Base-by-base conservation (phyloP, 306 rosid species). In the Cucumis hystrix region DNA sequence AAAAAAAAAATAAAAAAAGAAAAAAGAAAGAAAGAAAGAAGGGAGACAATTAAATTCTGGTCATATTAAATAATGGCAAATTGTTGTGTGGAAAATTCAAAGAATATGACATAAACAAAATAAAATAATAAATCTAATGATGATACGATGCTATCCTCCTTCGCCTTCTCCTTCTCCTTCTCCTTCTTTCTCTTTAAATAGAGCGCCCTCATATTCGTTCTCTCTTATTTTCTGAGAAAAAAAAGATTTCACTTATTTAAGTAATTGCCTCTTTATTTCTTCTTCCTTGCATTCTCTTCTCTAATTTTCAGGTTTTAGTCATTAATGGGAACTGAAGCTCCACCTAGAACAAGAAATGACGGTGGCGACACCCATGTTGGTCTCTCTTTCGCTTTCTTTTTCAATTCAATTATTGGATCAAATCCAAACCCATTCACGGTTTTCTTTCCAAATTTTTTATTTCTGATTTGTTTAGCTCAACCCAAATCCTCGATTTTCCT, bases 301-400 rank as follows among this genome's bases (percentile, higher is more conserved):
- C 2, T 8, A 18, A 18, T 43, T 55, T 72, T 20, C 9, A 3
- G 12, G n/a, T 80, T 60, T 40, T 21, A 25, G 41, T 10, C 59
- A 43, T 77, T 80, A 77, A 86, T 86, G 89, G 87, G 81, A 74
- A 86, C 85, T 84, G 86, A 83, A 67, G 83, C 61, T 77, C 84
- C 77, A 3, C 43, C 41, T 5, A 6, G 1, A 60, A 60, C 66
- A 6, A 25, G 39, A 18, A 60, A 5, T 13, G 33, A 25, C 5
- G 18, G 37, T 7, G 65, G 35, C 18, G 10, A 11, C 10, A 4
- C 63, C 41, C 56, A 83, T 13, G 89, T 86, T 58, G 71, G 85
- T 81, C 52, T 66, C 75, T 82, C 81, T 33, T 35, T 65, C 33
- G 23, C 40, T 60, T 60, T 59, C 1, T 12, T 23, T 59, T 59